Percentiles rank a stretch among this genome's conserved stretches.
These are phyloP conservation scores for Colletotrichum australisinense DNA, from an alignment of 2,329 filamentous ascomycete species.

Conservation along the genomic window DNA sequence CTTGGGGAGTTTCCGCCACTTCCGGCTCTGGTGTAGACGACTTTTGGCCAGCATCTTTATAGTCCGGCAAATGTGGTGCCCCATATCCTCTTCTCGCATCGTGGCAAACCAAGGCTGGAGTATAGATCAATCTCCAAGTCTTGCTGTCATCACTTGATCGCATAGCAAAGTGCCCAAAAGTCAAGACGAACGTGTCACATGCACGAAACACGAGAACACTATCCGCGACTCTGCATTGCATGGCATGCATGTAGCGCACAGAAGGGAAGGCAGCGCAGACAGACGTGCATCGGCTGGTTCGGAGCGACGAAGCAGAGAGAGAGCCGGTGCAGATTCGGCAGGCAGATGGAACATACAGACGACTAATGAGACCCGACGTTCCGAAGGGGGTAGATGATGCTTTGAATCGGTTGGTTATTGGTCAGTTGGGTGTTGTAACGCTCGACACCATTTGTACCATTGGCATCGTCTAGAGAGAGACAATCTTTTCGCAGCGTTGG, in stretches of 20 bases:
- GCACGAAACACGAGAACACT: neutral
- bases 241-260: neutral
- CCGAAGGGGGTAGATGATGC: neutral
- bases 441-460: too few relatives aligned
- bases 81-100: neutral
- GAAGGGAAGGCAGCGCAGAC: neutral
- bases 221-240: neutral
- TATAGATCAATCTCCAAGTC: neutral
- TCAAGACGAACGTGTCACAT: constrained; percentile 9
- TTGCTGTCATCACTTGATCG: neutral
- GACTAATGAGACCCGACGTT: neutral
- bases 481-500: too few relatives aligned
- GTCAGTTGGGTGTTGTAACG: too few relatives aligned
- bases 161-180: neutral
- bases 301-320: neutral
- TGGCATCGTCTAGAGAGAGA: too few relatives aligned
- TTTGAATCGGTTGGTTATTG: too few relatives aligned
- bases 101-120: neutral
- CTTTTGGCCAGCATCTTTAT: too few relatives aligned
- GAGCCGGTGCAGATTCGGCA: neutral
- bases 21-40: neutral
- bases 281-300: constrained; percentile 17
- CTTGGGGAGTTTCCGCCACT: neutral
- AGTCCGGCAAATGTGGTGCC: too few relatives aligned
- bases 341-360: neutral